Percentiles rank a stretch among this genome's conserved stretches.
Conservation (phyloP, 495 filamentous ascomycete genomes). For the Pyrenula massariospora region DNA sequence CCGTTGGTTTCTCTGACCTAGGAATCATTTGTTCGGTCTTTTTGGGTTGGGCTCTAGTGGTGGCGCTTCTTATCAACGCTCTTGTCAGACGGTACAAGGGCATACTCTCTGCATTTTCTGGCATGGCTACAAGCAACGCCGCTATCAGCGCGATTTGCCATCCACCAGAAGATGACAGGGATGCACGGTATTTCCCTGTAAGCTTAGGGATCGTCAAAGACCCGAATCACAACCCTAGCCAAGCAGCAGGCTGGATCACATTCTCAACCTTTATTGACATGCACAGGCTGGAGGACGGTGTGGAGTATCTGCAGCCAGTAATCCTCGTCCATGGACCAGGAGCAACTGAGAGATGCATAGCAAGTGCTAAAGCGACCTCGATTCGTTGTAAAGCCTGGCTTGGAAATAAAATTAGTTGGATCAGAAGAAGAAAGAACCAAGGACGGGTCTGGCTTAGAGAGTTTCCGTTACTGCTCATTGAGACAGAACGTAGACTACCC, state of each 20-base stretch:
- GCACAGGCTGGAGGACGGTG: background rate
- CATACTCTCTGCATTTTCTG: background rate
- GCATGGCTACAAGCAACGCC: constrained; percentile 11
- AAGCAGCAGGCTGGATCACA: background rate
- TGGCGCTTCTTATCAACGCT: background rate
- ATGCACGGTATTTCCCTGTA: constrained; percentile 7
- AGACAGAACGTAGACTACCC: background rate
- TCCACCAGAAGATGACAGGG: constrained; percentile 9
- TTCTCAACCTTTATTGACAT: background rate
- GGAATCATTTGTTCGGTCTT: background rate
- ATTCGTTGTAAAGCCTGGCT: background rate
- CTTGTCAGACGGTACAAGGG: background rate
- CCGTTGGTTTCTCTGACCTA: background rate
- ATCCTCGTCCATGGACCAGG: background rate
- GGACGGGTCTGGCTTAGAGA: background rate
- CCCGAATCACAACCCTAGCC: background rate
- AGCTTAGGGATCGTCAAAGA: background rate
- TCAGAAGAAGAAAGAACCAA: background rate
- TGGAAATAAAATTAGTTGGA: background rate
- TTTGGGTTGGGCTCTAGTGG: background rate
- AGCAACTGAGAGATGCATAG: background rate
- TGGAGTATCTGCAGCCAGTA: background rate
- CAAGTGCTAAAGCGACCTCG: background rate
- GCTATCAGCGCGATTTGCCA: constrained; percentile 35
- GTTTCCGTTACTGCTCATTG: background rate